Base-by-base conservation (phyloP, 352 stramenopile genomes). In the Globisporangium orthogonon region DNA sequence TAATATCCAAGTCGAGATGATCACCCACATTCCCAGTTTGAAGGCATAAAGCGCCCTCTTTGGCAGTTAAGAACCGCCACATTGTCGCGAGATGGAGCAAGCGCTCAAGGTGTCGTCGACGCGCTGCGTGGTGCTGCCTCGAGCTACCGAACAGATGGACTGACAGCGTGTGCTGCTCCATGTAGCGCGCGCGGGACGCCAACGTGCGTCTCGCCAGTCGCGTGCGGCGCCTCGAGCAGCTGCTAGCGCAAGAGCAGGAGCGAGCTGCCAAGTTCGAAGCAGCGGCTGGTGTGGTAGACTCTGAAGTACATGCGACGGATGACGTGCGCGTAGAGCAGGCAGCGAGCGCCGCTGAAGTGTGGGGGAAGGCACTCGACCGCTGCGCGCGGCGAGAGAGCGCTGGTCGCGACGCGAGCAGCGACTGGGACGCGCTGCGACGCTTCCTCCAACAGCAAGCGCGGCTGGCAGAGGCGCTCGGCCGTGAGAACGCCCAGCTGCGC, bases 401-500 rank as follows among this genome's bases (percentile, higher is more conserved):
- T 2, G 35, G 29, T 30, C 30, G 10, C 23, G 46, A 29, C 7
- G 17, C 41, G 14, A 7, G 14, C 9, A n/a, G 37, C 52, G 39
- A 39, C 43, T 23, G 33, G 29, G n/a, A 52, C 29, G 45, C 23
- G 2, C 44, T 71, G 17, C n/a, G 61, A 1, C 30, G 44, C 5
- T 51, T 74, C 23, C 7, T 71, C 14, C 15, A 17, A 5, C 45
- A 57, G 28, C 67, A 74, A 50, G 53, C 54, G 17, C 39, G 54
- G 14, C 37, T 62, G 43, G 31, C 64, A 7, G 50, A 47, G 3
- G n/a, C 48, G 6, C 57, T 74, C 28, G 60, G 54, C 1, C 56
- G 51, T 2, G 61, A 67, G 39, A 72, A 75, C 23, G 52, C 58
- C 23, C 49, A 73, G 56, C 29, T 75, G 18, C 61, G 65, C 5